Conservation (phyloP, 495 filamentous ascomycete genomes). For the Daldinia grandis region DNA sequence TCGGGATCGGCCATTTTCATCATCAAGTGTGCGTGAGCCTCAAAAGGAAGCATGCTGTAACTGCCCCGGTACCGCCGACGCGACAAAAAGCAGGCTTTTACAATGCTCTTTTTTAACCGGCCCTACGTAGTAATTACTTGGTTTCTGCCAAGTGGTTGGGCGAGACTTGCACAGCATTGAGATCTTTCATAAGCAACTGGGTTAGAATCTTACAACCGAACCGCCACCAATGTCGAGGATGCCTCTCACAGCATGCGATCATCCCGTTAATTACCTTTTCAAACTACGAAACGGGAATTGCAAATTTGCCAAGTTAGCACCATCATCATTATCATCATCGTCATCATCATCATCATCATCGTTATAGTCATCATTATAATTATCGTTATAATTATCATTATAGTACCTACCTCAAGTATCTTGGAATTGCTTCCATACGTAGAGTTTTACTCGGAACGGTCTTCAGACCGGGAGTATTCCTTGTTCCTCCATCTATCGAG, state of each 20-base stretch:
- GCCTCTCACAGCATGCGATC: constrained; percentile 5
- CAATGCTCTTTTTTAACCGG: neutral
- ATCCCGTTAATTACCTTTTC: neutral
- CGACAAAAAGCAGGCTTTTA: neutral
- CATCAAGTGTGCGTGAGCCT: constrained; percentile 7
- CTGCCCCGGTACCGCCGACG: neutral
- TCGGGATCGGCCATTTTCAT: constrained; percentile 20
- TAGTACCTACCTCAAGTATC: neutral
- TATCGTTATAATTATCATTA: neutral
- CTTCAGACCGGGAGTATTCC: neutral
- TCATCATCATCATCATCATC: neutral
- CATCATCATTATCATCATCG: neutral
- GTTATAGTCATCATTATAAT: neutral
- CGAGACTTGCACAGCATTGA: no score
- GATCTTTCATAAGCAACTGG: neutral
- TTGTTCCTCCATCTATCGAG: neutral
- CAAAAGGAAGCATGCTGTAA: neutral
- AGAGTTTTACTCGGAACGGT: neutral
- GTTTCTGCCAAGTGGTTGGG: no score
- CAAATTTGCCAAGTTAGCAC: constrained; percentile 13
- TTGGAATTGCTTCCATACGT: neutral
- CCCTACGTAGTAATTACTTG: neutral
- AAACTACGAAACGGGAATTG: neutral
- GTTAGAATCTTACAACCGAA: constrained; percentile 5
- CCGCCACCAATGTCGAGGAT: constrained; percentile 11